These are phyloP conservation scores for Rhizopogon rudus DNA, from an alignment of 768 basidiomycete genomes.

Conservation along the genomic window DNA sequence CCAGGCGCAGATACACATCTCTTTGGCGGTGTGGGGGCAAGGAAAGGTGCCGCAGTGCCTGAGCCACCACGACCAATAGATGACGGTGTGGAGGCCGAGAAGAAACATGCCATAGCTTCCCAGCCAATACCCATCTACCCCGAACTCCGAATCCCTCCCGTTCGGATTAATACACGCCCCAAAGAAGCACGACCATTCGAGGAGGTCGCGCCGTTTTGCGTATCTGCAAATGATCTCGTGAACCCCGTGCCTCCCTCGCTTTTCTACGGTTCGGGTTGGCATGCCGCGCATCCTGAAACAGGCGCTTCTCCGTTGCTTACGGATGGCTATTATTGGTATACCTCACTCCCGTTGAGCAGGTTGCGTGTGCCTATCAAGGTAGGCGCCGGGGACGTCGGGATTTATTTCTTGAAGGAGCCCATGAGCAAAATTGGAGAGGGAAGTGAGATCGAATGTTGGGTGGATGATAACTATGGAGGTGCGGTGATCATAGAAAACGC, in stretches of 20 bases:
- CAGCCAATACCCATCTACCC: conserved; percentile 22
- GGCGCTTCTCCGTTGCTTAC: conserved; percentile 44
- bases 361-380: conserved; percentile 80
- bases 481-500: conserved; percentile 75
- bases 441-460: conserved; percentile 87
- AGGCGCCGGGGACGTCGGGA: conserved; percentile 86
- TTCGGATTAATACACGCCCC: conserved; percentile 68
- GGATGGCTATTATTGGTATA: conserved; percentile 87
- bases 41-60: conserved; percentile 64
- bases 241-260: conserved; percentile 93
- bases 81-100: conserved; percentile 26
- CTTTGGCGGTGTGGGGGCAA: conserved; percentile 81
- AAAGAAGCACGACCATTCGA: conserved; percentile 52
- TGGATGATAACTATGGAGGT: conserved; percentile 90
- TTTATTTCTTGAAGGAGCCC: conserved; percentile 85
- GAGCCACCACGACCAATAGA: conserved; percentile 34
- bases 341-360: conserved; percentile 77
- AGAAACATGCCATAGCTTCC: conserved; percentile 12
- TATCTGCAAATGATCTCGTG: conserved; percentile 95
- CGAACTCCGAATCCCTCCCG: conserved; percentile 53
- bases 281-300: conserved; percentile 62
- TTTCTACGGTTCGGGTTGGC: conserved; percentile 94
- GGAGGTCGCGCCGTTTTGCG: conserved; percentile 90
- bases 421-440: conserved; percentile 51
- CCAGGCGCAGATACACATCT: conserved; percentile 44